Evolutionary conservation across 2,329 filamentous ascomycete species (phyloP).

Genomic region (Cadophora malorum): DNA sequence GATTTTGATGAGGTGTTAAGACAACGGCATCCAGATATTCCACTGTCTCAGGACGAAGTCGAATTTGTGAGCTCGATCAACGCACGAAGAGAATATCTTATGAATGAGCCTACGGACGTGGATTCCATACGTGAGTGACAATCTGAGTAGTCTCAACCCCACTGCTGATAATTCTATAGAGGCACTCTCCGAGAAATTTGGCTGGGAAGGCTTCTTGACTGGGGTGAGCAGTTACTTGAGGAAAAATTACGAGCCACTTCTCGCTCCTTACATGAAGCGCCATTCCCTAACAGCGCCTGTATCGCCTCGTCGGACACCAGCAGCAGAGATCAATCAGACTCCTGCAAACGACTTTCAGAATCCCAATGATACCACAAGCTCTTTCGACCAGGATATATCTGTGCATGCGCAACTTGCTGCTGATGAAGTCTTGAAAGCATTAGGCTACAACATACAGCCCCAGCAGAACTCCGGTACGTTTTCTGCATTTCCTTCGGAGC

Average conservation of each 20-base stretch:
- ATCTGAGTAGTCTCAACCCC: not conserved
- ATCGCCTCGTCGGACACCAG: conserved; percentile 23
- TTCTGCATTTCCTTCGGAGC: not conserved
- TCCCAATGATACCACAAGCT: conserved; percentile 4
- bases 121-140: conserved; percentile 47
- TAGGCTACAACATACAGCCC: conserved; percentile 8
- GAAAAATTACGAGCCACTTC: conserved; percentile 61
- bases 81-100: conserved; percentile 61
- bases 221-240: conserved; percentile 64
- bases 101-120: conserved; percentile 58
- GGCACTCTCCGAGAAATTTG: conserved; percentile 62
- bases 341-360: conserved; percentile 5
- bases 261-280: conserved; percentile 52
- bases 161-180: conserved; percentile 36
- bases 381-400: conserved; percentile 21
- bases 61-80: conserved; percentile 63
- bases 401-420: conserved; percentile 20
- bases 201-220: conserved; percentile 67
- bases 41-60: conserved; percentile 62
- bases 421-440: conserved; percentile 17
- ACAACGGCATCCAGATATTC: conserved; percentile 58
- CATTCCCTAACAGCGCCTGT: conserved; percentile 41
- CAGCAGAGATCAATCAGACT: conserved; percentile 3
- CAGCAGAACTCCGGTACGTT: conserved; percentile 7
- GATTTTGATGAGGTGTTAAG: conserved; percentile 61